These are phyloP conservation scores for Colletotrichum magnum DNA, from an alignment of 2,329 filamentous ascomycete genomes.

Conservation along the genomic window DNA sequence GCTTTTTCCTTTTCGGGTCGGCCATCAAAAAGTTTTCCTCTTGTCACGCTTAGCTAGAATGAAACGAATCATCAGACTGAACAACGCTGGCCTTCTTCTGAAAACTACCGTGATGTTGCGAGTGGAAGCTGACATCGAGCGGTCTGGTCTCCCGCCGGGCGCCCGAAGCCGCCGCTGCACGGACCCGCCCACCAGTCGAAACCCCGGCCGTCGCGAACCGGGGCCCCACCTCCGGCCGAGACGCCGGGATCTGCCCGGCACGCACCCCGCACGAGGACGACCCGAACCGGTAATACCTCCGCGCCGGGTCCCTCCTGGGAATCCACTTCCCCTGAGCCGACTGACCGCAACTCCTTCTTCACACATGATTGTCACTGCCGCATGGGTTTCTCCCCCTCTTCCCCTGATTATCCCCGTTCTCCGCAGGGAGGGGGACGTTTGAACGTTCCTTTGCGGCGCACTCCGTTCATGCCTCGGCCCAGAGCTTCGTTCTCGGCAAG, in stretches of 20 bases:
- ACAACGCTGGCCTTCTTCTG: background rate
- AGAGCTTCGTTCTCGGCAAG: background rate
- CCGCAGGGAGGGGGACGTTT: background rate
- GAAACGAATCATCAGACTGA: constrained; percentile 9
- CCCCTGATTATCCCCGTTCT: background rate
- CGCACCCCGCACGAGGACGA: constrained; percentile 12
- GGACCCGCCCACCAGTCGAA: background rate
- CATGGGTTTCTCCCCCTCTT: background rate
- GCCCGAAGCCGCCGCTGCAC: background rate
- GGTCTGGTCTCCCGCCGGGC: background rate
- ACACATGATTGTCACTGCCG: constrained; percentile 4
- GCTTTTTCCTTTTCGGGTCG: background rate
- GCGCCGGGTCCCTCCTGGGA: background rate
- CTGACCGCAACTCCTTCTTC: constrained; percentile 4
- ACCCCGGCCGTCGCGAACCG: background rate
- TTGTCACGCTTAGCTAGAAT: constrained; percentile 5
- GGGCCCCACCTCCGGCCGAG: background rate
- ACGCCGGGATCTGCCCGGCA: constrained; percentile 31
- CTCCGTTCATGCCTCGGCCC: constrained; percentile 24
- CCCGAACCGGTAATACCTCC: constrained; percentile 36
- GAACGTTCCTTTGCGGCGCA: background rate
- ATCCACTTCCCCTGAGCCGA: background rate
- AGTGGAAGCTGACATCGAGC: background rate
- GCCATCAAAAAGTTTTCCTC: constrained; percentile 15
- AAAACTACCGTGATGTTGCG: background rate